These are phyloP conservation scores for Aspergillus japonicus DNA, from an alignment of 2,329 filamentous ascomycete species.

Conservation along the genomic window DNA sequence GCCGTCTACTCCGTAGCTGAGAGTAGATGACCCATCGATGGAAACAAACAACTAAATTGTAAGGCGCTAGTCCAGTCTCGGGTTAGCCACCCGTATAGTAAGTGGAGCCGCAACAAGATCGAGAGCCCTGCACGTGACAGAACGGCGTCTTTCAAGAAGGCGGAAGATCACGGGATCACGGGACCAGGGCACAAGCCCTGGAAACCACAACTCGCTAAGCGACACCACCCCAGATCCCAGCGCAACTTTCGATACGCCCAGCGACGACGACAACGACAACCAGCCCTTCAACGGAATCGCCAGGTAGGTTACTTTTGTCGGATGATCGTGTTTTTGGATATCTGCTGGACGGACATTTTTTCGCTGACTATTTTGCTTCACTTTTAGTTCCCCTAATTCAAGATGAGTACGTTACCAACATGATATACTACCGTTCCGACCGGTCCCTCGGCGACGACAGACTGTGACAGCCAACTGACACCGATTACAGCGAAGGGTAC, in stretches of 20 bases:
- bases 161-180: conserved; percentile 30
- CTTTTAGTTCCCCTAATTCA: conserved; percentile 51
- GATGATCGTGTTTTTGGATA: conserved; percentile 5
- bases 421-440: conserved; percentile 23
- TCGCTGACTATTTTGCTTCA: conserved; percentile 25
- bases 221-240: conserved; percentile 33
- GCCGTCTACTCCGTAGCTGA: background rate
- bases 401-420: conserved; percentile 55
- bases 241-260: conserved; percentile 42
- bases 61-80: background rate
- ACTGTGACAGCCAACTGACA: conserved; percentile 43
- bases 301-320: conserved; percentile 34
- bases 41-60: background rate
- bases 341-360: conserved; percentile 6
- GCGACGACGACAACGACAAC: conserved; percentile 48
- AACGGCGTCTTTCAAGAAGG: background rate
- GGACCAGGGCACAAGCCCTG: conserved; percentile 38
- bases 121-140: conserved; percentile 14
- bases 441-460: conserved; percentile 25
- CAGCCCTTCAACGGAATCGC: conserved; percentile 48
- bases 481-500: conserved; percentile 65
- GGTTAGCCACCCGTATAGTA: background rate
- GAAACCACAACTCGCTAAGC: conserved; percentile 45
- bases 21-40: background rate
- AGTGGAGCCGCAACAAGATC: background rate